phyloP scores from a whole-genome alignment of 2,329 filamentous ascomycete species.

The Colletotrichum sp. region DNA sequence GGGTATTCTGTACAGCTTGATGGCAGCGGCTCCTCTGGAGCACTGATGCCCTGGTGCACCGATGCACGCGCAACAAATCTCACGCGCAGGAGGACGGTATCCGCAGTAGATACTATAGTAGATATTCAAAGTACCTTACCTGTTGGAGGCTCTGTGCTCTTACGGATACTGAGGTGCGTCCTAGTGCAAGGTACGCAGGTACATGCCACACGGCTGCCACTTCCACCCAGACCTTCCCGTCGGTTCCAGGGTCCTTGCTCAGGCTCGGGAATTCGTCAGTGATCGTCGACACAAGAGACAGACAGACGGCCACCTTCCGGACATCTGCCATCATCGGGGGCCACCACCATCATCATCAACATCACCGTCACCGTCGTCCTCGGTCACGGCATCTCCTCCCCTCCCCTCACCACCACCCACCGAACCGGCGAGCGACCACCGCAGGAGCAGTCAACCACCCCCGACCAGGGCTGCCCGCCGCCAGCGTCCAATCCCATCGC shows the following conservation, averaged over 20 bases:
- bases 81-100: not conserved
- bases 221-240: not conserved
- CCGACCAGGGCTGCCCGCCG: not conserved
- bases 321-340: not conserved
- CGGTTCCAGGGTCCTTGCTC: not conserved
- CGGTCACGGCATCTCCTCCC: not conserved
- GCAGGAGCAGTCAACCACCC: not conserved
- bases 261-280: not conserved
- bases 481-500: not conserved
- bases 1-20: not conserved
- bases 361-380: not conserved
- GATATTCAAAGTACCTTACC: not conserved
- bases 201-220: not conserved
- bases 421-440: not conserved
- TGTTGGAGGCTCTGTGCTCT: not conserved
- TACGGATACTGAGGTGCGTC: not conserved
- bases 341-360: not conserved
- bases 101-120: not conserved
- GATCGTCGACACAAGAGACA: slow-evolving; percentile 18
- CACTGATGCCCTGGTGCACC: not conserved
- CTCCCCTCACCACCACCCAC: not conserved
- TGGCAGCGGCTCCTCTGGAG: not conserved
- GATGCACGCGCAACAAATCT: not conserved
- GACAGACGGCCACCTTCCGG: not conserved
- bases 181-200: not conserved